Conservation (phyloP, 257 asterid genomes). For the Solanum neorickii region DNA sequence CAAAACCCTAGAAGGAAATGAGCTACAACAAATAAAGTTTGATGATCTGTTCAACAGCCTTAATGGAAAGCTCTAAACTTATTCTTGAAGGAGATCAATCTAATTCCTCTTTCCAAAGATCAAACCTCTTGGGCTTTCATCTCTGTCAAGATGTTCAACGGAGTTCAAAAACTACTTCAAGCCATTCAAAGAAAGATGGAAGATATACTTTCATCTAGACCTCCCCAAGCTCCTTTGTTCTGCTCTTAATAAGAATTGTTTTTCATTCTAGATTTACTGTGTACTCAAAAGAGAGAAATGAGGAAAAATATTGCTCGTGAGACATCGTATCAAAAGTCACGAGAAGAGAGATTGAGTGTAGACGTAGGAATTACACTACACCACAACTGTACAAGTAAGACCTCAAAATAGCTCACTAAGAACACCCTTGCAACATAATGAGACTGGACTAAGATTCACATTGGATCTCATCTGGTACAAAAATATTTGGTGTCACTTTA, state of each 20-base stretch:
- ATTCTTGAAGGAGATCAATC: background rate
- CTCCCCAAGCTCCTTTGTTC: background rate
- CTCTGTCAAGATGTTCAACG: too few species aligned
- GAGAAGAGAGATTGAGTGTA: background rate
- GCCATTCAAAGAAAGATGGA: background rate
- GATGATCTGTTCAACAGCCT: background rate
- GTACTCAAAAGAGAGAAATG: background rate
- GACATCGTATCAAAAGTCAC: background rate
- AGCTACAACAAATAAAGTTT: background rate
- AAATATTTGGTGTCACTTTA: background rate
- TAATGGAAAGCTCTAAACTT: background rate
- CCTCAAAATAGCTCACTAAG: background rate
- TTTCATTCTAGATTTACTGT: background rate
- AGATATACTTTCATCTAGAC: background rate
- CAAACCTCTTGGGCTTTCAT: too few species aligned
- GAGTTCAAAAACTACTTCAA: too few species aligned
- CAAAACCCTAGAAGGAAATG: background rate
- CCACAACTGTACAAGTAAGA: background rate
- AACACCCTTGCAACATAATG: background rate
- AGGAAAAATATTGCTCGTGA: background rate
- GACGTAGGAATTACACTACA: background rate
- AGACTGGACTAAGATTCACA: background rate
- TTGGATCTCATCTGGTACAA: background rate
- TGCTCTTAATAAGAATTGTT: background rate
- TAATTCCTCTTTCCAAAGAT: background rate